Evolutionary conservation across 2,329 filamentous ascomycete genomes (phyloP), one percentile per base, ranked within the genome.

Genomic region (Xylariaceae sp.): DNA sequence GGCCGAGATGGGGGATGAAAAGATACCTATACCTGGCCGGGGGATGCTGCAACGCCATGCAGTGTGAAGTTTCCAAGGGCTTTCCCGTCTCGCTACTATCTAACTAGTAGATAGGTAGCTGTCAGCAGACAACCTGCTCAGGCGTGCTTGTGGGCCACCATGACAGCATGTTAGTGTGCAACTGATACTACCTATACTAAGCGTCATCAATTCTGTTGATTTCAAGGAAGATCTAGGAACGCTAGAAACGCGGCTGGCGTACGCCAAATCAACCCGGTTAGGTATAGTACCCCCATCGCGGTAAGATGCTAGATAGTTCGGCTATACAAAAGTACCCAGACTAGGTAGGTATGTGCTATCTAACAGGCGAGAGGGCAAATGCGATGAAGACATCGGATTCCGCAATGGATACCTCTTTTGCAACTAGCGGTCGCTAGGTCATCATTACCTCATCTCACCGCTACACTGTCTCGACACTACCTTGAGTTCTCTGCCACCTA

Each of bases 21-120:
- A n/a, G n/a, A n/a, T n/a, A n/a, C n/a, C n/a, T n/a, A n/a, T n/a
- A n/a, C n/a, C n/a, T n/a, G n/a, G n/a, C n/a, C n/a, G n/a, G n/a
- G n/a, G n/a, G n/a, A n/a, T 44, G 55, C 46, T 52, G 59, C 59
- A 59, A 63, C 53, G 59, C 58, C 55, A 60, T 60, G 39, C 48
- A 56, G 57, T 56, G n/a, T 53, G 57, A 56, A 54, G 49, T 40
- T 2, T 57, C 52, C 58, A 58, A 51, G 55, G 51, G 13, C 46
- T 58, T 62, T 56, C 55, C 58, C 50, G 59, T n/a, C 51, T 55
- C 53, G 49, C 55, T 55, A 57, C 53, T 53, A 58, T 47, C n/a
- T 56, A 51, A 56, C 63, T 57, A 62, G 8, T 57, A 62, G 8
- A 10, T 34, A 34, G 30, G 30, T 41, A 41, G 56, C 60, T 57